A percentile compares a stretch with the other conserved stretches of the same genome.
These are phyloP conservation scores for Aspergillus jensenii DNA, from an alignment of 2,329 filamentous ascomycete genomes.

Conservation along the genomic window DNA sequence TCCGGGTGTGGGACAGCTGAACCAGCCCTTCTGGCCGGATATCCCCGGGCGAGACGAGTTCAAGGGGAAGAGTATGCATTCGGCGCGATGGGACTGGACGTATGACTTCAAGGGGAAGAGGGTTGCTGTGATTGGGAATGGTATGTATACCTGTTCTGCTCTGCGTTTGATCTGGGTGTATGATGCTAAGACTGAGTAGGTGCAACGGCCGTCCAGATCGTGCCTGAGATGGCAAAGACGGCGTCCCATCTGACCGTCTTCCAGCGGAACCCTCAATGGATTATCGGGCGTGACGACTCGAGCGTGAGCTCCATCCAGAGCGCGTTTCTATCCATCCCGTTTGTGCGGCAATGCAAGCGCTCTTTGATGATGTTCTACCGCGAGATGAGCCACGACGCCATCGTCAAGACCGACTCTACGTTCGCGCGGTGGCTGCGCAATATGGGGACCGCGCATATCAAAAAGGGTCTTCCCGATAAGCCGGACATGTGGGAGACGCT, in stretches of 20 bases:
- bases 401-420: constrained; percentile 39
- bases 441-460: constrained; percentile 41
- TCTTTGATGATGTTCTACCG: constrained; percentile 56
- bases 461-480: constrained; percentile 48
- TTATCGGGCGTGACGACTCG: constrained; percentile 54
- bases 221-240: constrained; percentile 56
- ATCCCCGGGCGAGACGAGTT: constrained; percentile 52
- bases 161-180: neutral
- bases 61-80: constrained; percentile 56
- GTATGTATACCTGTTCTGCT: constrained; percentile 27
- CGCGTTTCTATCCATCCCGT: constrained; percentile 49
- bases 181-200: constrained; percentile 30
- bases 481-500: constrained; percentile 55
- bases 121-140: constrained; percentile 61
- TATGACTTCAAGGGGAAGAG: constrained; percentile 56
- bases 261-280: constrained; percentile 61
- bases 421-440: constrained; percentile 44
- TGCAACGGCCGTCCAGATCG: constrained; percentile 59
- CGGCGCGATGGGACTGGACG: constrained; percentile 61
- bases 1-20: constrained; percentile 60
- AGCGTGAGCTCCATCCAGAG: constrained; percentile 45
- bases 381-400: constrained; percentile 49
- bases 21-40: constrained; percentile 52
- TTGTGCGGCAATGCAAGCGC: constrained; percentile 51
- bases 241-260: constrained; percentile 54